These are phyloP conservation scores for Diaporthe citrichinensis DNA, from an alignment of 2,329 filamentous ascomycete genomes.

Conservation along the genomic window DNA sequence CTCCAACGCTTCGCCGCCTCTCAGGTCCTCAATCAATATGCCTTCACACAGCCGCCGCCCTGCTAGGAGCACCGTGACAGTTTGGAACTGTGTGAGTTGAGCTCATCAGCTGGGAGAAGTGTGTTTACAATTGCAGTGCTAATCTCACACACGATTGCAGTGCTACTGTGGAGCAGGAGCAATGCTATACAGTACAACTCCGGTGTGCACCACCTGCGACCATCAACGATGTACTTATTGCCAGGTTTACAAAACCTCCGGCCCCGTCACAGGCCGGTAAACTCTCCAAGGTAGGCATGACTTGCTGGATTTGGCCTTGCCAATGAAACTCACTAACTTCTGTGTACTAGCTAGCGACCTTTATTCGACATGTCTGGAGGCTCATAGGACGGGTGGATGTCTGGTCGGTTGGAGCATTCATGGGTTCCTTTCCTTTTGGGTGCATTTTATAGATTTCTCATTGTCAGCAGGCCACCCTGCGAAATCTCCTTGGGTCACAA, in stretches of 20 bases:
- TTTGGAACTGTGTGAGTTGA: constrained; percentile 23
- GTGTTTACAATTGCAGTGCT: neutral
- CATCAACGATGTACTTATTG: neutral
- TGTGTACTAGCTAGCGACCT: neutral
- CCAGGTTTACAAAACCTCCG: neutral
- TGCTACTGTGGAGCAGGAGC: constrained; percentile 18
- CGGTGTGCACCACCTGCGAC: constrained; percentile 6
- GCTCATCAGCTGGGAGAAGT: neutral
- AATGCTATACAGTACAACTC: neutral
- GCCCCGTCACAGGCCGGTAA: neutral
- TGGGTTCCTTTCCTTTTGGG: neutral
- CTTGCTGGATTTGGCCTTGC: neutral
- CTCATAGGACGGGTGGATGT: neutral
- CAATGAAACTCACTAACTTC: neutral
- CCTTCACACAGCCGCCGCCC: neutral
- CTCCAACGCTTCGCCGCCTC: neutral
- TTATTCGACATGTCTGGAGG: neutral
- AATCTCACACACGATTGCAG: neutral
- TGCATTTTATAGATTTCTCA: neutral
- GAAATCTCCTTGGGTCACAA: neutral
- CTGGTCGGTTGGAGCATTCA: neutral
- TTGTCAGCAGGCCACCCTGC: constrained; percentile 27
- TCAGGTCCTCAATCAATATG: neutral
- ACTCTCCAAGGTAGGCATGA: neutral
- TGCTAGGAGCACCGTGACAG: neutral